Conservation (phyloP, 352 stramenopile genomes). For the Globisporangium alternatum region DNA sequence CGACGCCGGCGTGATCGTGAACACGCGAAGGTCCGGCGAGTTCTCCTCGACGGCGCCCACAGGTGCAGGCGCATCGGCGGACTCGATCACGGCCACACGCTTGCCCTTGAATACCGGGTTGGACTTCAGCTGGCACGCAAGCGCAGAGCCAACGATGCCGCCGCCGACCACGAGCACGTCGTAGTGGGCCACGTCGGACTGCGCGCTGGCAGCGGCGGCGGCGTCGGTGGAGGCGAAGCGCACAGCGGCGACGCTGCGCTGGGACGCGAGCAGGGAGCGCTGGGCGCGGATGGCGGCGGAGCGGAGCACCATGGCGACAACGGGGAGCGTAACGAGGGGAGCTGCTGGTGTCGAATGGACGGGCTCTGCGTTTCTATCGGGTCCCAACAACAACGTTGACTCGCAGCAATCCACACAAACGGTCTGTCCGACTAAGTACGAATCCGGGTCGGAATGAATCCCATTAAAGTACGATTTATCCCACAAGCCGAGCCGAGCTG, state of each 20-base stretch:
- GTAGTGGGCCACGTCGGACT: conserved; percentile 45
- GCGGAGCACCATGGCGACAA: conserved; percentile 15
- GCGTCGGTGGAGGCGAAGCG: conserved; percentile 25
- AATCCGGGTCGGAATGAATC: not conserved
- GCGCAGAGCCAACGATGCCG: conserved; percentile 76
- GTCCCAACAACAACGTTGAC: not conserved
- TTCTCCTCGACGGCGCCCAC: conserved; percentile 47
- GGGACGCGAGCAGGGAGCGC: conserved; percentile 12
- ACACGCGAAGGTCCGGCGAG: conserved; percentile 86
- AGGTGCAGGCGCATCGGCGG: conserved; percentile 33
- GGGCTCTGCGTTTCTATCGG: conserved; percentile 6
- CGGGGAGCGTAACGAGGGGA: conserved; percentile 1
- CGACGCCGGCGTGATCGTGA: conserved; percentile 87
- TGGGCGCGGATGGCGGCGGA: conserved; percentile 10
- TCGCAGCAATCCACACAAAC: conserved; percentile 8
- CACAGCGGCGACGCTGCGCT: conserved; percentile 17
- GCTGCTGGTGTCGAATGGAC: conserved; percentile 8
- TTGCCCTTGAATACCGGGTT: conserved; percentile 77
- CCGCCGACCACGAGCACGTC: conserved; percentile 84
- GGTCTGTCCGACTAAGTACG: not conserved
- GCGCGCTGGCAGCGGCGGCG: conserved; percentile 19
- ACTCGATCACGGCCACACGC: conserved; percentile 75
- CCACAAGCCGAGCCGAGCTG: not conserved
- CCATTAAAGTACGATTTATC: not conserved
- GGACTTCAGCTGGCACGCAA: conserved; percentile 81